Percentiles rank a stretch among this genome's conserved stretches.
phyloP scores from a whole-genome alignment of 306 rosid species.

The Quercus alba region DNA sequence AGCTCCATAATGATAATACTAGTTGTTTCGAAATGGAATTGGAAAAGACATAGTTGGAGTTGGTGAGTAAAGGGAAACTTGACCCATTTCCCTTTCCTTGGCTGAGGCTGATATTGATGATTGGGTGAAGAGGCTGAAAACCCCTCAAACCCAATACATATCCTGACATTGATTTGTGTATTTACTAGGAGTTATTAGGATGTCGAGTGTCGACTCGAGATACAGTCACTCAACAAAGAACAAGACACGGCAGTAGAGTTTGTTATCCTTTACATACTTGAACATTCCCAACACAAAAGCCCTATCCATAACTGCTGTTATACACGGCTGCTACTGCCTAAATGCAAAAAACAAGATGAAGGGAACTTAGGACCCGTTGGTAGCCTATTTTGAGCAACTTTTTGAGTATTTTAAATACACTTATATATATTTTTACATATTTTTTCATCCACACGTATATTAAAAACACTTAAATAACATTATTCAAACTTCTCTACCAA shows the following conservation, averaged over 20 bases:
- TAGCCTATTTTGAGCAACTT: too few relatives aligned
- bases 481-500: too few relatives aligned
- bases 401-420: too few relatives aligned
- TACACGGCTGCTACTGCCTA: too few relatives aligned
- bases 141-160: conserved; percentile 18
- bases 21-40: neutral
- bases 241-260: neutral
- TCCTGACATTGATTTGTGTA: conserved; percentile 22
- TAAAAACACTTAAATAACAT: too few relatives aligned
- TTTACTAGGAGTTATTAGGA: neutral
- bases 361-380: too few relatives aligned
- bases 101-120: neutral
- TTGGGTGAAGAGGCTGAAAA: too few relatives aligned
- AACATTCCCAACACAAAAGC: neutral
- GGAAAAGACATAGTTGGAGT: neutral
- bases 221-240: neutral
- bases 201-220: neutral
- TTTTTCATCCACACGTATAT: too few relatives aligned
- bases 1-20: neutral
- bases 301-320: neutral
- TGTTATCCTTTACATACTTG: neutral
- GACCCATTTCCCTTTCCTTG: neutral
- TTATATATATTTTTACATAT: too few relatives aligned
- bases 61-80: conserved; percentile 7
- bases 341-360: too few relatives aligned